Base-by-base conservation (phyloP, 768 basidiomycete genomes). In the Russula dissimulans region DNA sequence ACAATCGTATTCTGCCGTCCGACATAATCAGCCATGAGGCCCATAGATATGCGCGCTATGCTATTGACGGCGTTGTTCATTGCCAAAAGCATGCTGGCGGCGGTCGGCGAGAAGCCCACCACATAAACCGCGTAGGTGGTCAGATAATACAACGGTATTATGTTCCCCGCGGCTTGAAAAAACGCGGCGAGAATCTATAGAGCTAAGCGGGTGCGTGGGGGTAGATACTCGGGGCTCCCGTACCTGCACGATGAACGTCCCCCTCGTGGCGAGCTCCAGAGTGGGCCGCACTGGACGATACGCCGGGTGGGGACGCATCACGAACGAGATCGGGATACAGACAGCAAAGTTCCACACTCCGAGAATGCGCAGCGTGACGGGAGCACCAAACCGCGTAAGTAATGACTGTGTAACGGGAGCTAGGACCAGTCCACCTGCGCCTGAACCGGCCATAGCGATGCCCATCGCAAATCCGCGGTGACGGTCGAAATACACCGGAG, bases 1-100 rank as follows among this genome's bases (percentile, higher is more conserved):
- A 77, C 70, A 69, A 79, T 68, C 0, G 77, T 79, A 63, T 78
- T 78, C 53, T 79, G 78, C 11, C 78, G 66, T 11, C 78, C 78
- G 17, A 75, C 71, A 10, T 67, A 61, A 62, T 78, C 77, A 7
- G 76, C 78, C 0, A 77, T 61, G 15, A 76, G 59, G 17, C 77
- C 78, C 76, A 76, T 77, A 2, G 54, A 61, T 3, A 78, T 67
- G 3, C 76, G 75, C 17, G 77, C 70, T 44, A 71, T 64, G 65
- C 75, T 76, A 65, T 78, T 79, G 26, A 78, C 75, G 12, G 67
- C 77, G 56, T 74, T 76, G 63, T 76, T 75, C 22, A 78, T 64
- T 0, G 77, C 75, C 22, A 79, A 67, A 7, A 79, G 68, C 18
- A 74, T 53, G 68, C 73, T 74, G 12, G 72, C 76, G 2, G 71